A percentile compares a stretch with the other conserved stretches of the same genome.
These are phyloP conservation scores for Mycena indigotica DNA, from an alignment of 768 basidiomycete species.

Conservation along the genomic window DNA sequence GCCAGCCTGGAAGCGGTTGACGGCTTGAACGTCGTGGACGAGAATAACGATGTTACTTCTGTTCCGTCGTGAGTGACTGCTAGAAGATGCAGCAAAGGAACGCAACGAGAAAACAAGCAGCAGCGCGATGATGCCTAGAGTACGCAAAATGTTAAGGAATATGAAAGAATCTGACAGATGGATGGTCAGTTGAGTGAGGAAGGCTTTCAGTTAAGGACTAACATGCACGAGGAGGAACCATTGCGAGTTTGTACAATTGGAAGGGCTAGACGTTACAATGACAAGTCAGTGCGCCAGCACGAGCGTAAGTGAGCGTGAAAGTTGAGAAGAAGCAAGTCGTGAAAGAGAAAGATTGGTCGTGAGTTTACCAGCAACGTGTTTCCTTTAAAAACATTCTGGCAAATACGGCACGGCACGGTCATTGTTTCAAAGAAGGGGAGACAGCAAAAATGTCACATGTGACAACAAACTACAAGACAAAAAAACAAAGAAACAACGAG, in stretches of 20 bases:
- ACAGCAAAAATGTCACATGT: neutral
- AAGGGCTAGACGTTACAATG: constrained; percentile 18
- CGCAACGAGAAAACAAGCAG: constrained; percentile 69
- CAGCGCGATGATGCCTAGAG: constrained; percentile 77
- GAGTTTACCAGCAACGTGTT: no score
- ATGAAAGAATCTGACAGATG: constrained; percentile 59
- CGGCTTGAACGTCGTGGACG: constrained; percentile 72
- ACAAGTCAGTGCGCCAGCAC: constrained; percentile 22
- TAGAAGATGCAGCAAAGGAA: neutral
- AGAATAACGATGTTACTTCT: constrained; percentile 71
- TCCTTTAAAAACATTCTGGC: neutral
- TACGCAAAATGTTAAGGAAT: constrained; percentile 76
- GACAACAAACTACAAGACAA: neutral
- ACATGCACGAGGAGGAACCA: constrained; percentile 54
- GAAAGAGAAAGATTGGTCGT: no score
- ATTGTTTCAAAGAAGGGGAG: no score
- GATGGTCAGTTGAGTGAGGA: neutral
- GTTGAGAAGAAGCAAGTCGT: constrained; percentile 2
- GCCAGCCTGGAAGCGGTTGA: constrained; percentile 61
- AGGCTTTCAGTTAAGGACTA: constrained; percentile 26
- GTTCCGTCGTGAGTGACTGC: neutral
- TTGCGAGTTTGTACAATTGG: constrained; percentile 23
- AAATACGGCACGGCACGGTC: neutral
- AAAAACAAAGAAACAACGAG: neutral
- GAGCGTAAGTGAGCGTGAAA: constrained; percentile 21